Base-by-base conservation (phyloP, 352 stramenopile species). In the Phytophthora nicotianae region DNA sequence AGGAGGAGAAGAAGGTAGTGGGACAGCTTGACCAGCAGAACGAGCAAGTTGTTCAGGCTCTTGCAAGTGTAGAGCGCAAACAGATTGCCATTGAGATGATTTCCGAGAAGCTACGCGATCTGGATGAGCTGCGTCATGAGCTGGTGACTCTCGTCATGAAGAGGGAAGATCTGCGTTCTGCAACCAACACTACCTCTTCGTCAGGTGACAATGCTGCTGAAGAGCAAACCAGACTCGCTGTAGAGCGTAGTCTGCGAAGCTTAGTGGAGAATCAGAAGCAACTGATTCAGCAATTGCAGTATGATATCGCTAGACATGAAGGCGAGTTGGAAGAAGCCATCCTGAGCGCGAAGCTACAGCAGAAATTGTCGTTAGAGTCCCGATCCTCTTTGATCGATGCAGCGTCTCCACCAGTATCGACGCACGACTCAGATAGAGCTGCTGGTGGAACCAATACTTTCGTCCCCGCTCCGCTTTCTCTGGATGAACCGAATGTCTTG, bases 61-160 rank as follows among this genome's bases (percentile, higher is more conserved):
- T 93, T 14, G 49, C 72, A 14, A 52, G 58, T 55, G 68, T 91
- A n/a, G 77, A 90, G 56, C 68, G 68, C 52, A 91, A 90, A 42
- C 85, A 92, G 69, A 68, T 65, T 13, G 54, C 76, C 6, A 79
- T 93, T 35, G 81, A 90, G 58, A 60, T 72, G 27, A 65, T 93
- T 27, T 76, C 77, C 1, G 72, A 88, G 23, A 89, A 89, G 40
- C 48, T 93, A 29, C 79, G 74, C 16, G 79, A 89, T 58, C 62
- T 93, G 17, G 83, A 93, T 50, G 83, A 91, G 57, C 59, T 92
- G 24, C 85, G 85, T 20, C 74, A 87, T 24, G 81, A 93, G 51
- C 64, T 93, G 5, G 77, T 93, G 24, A 65, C 72, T 48, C 66
- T 93, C 11, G 68, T 77, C 10, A 85, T 88, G 65, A 91, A 90